Evolutionary conservation across 768 basidiomycete genomes (phyloP), one percentile per base, ranked within the genome.

Genomic region (Boletus fagicola): DNA sequence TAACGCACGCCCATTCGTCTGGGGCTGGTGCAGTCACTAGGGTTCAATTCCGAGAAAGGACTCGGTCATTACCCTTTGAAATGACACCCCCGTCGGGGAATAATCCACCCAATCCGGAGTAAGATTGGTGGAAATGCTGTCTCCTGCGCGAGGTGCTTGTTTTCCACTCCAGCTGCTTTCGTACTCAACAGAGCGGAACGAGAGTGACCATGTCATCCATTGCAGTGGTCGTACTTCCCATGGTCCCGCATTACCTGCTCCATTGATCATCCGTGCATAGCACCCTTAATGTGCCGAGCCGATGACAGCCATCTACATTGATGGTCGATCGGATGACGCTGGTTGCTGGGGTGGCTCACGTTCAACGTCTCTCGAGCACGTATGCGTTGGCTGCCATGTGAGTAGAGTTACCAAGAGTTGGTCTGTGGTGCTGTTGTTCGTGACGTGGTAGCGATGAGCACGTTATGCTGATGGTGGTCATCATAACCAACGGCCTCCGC

Each of bases 281-380:
- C 60, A 57, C 48, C 28, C 44, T 39, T 8, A n/a, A n/a, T n/a
- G 48, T 36, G 16, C 38, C n/a, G 1, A 53, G 57, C 33, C 6
- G 57, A 52, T 45, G 26, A 31, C 45, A 20, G 6, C 53, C 44
- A 54, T 40, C 24, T 39, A 43, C 16, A n/a, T 5, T 36, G 33
- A 44, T 46, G 51, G 52, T 35, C 33, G 44, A 39, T 54, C 13
- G 61, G 46, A 59, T 53, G 56, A 55, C 33, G 49, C 62, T 38
- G 43, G 38, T 40, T 38, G 11, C 35, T 3, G 2, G 38, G 22
- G 52, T 58, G 56, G 56, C 56, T 59, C 61, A 62, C 48, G 33
- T 47, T 53, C 1, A 35, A 36, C 39, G 26, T 28, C 50, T 9
- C 10, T 42, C 33, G 36, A 56, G 49, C 30, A 36, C 12, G 39